Conservation (phyloP, 75 land plant species). For the Pinus tabuliformis region DNA sequence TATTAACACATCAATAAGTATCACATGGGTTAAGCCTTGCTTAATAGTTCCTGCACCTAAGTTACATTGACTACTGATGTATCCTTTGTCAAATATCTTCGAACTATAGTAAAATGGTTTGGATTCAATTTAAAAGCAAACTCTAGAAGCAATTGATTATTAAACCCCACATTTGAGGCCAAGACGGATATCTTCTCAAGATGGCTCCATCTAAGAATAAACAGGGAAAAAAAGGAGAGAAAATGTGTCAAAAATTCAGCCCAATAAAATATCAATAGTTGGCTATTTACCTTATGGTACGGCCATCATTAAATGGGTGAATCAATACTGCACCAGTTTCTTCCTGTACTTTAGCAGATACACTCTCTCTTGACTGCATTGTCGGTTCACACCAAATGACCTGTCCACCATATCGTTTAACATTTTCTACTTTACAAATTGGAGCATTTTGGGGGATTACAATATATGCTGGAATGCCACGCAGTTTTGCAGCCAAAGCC, state of each 20-base stretch:
- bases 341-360: slow-evolving; percentile 54
- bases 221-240: neutral
- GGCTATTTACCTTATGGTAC: slow-evolving; percentile 66
- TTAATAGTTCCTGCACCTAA: neutral
- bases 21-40: neutral
- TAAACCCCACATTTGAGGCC: neutral
- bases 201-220: neutral
- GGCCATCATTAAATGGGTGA: slow-evolving; percentile 85
- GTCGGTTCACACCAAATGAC: slow-evolving; percentile 70
- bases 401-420: slow-evolving; percentile 82
- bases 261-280: neutral
- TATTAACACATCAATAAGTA: neutral
- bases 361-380: slow-evolving; percentile 63
- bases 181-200: neutral
- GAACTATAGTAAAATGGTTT: neutral
- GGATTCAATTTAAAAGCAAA: neutral
- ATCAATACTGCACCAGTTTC: slow-evolving; percentile 79
- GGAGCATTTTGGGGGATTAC: slow-evolving; percentile 87
- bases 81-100: slow-evolving; percentile 5
- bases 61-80: neutral
- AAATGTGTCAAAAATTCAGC: neutral
- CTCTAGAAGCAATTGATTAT: neutral
- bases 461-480: slow-evolving; percentile 77
- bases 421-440: slow-evolving; percentile 88
- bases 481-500: slow-evolving; percentile 83